Base-by-base conservation (phyloP, 306 rosid species). In the Lotus japonicus region DNA sequence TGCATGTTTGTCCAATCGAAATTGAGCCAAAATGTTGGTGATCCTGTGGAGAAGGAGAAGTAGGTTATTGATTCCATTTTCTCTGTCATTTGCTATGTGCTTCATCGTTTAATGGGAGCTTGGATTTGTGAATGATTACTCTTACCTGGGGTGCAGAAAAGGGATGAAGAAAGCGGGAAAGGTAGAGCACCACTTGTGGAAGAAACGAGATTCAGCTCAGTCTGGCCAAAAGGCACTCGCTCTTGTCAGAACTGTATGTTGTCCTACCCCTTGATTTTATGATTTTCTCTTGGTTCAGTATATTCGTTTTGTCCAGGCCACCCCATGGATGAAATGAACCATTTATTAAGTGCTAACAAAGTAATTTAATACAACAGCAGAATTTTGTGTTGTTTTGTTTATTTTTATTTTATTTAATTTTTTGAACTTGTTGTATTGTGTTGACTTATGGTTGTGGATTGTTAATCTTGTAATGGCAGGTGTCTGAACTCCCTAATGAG, bases 221-320 rank as follows among this genome's bases (percentile, higher is more conserved):
- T 90, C 92, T 65, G 98, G 97, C 66, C 94, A 88, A 76, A 92
- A 92, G 77, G 97, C 97, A 5, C 84, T 92, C 49, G 64, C 71
- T 79, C 98, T 92, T 61, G 66, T 92, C 66, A 84, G 82, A 83
- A 75, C 68, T 75, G 98, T 92, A 79, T 54, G 94, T 76, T 44
- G 33, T 17, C 14, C 14, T 36, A 35, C 23, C 53, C 13, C 23
- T 64, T 31, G 36, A 73, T 19, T 61, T 77, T 23, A 54, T 12
- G 36, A 73, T 16, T 61, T 77, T 44, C 51, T 58, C 73, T 64
- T 66, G 13, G 48, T 73, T 63, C 6, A 26, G 55, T 57, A 60
- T 67, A 1, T 60, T 42, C n/a, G 19, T 28, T 38, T 28, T 39
- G 54, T 5, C 10, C 11, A 38, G 42, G 11, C 42, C 42, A 38